Evolutionary conservation across 31 red algal species (phyloP), one percentile per base, ranked within the genome.

Genomic region (Endocladia muricata): DNA sequence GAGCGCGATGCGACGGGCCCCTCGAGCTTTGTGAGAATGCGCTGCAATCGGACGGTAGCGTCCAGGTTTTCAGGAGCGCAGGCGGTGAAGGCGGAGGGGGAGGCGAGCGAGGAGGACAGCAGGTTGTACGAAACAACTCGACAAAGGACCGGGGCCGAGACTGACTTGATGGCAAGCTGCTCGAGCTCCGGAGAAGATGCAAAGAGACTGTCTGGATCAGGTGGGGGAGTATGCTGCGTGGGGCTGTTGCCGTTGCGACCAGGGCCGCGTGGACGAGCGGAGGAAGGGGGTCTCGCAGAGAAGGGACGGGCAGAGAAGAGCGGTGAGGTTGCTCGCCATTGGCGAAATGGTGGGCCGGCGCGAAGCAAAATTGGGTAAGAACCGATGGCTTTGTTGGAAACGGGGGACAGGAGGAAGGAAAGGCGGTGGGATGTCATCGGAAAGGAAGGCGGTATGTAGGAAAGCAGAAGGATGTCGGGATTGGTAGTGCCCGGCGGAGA

Each of bases 101-200:
- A 42, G 0, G 85, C 76, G 11, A 95, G 81, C 0, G 85, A 85
- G 28, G 92, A 95, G 3, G 92, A 95, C 22, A 95, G 66, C 17
- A 95, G 65, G 73, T 95, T 95, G 61, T 95, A 95, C 44, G 92
- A 85, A 22, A 95, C 92, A 9, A 95, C 74, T 15, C 84, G 59
- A 11, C 49, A 54, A 25, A 93, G 75, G 48, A 85, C 78, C 25
- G 90, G 90, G 22, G 90, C 81, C 43, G 83, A 82, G 1, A 80
- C 59, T 9, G 90, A 85, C 58, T 76, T 76, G 8, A 80, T 67
- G 4, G 77, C 77, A 9, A 86, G 76, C 37, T 93, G 81, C 48
- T 93, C 90, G 21, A 90, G 62, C 55, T 90, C 86, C 3, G 86
- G 77, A 56, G 71, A 81, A 2, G 77, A 82, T 0, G 86, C 86